Conservation (phyloP, 192 early-diverging fungal genomes). For the Fimicolochytrium jonesii region DNA sequence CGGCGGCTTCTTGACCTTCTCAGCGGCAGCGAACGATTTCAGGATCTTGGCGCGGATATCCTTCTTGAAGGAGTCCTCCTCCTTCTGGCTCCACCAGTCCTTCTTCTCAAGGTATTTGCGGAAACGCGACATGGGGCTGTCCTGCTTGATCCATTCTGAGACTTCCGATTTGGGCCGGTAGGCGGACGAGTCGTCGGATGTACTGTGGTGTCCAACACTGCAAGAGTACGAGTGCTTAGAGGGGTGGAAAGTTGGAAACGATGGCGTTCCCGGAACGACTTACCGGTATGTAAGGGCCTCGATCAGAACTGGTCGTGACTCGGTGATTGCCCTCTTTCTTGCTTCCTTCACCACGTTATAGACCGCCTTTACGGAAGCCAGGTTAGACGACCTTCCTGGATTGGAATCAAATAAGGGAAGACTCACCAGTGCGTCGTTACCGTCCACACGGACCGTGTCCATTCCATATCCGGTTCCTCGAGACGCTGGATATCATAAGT, state of each 20-base stretch:
- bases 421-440: slow-evolving; percentile 85
- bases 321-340: slow-evolving; percentile 71
- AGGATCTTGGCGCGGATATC: slow-evolving; percentile 68
- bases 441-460: slow-evolving; percentile 94
- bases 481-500: slow-evolving; percentile 47
- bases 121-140: slow-evolving; percentile 87
- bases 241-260: no score
- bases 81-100: slow-evolving; percentile 80
- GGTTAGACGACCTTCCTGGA: no score
- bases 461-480: slow-evolving; percentile 97
- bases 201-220: slow-evolving; percentile 90
- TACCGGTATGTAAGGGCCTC: slow-evolving; percentile 97
- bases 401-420: no score
- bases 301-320: slow-evolving; percentile 85
- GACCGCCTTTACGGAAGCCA: slow-evolving; percentile 79
- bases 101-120: slow-evolving; percentile 82
- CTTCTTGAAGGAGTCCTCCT: slow-evolving; percentile 57
- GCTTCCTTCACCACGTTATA: slow-evolving; percentile 88
- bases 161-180: slow-evolving; percentile 92
- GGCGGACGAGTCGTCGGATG: slow-evolving; percentile 94
- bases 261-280: background rate
- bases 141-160: slow-evolving; percentile 77
- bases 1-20: slow-evolving; percentile 84
- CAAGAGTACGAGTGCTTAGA: background rate
- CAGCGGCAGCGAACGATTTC: slow-evolving; percentile 75